Evolutionary conservation across 129 eudicot genomes (phyloP), one percentile per base, ranked within the genome.

Genomic region (Centaurea solstitialis): DNA sequence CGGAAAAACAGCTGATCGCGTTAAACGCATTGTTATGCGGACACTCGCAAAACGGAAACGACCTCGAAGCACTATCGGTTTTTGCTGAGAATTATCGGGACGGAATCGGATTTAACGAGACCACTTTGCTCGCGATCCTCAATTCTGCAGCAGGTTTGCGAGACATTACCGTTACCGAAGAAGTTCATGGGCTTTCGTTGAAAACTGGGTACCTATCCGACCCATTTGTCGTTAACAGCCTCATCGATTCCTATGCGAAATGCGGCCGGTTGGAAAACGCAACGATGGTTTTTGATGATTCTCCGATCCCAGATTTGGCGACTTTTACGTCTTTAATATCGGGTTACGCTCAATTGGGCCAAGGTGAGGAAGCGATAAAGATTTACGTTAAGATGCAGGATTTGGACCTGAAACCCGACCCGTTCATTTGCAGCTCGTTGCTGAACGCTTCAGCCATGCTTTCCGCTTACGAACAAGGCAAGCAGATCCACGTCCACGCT

Each of bases 381-480:
- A 87, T 94, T 17, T 90, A 87, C 72, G 13, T 80, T 66, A 90
- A 80, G 80, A 82, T 95, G 86, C 92, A 86, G 81, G 87, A 84
- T 75, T 76, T 80, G 87, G 87, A 85, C 64, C 83, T 87, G 61
- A 85, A 75, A 80, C 99, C 97, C 11, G 97, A 92, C 79, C 86
- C 92, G 0, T 93, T 89, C 64, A 81, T 87, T 74, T 89, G 87
- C 66, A 92, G 98, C 74, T 89, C 97, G 75, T 93, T 94, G 74
- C 73, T 94, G 7, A 94, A 92, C 70, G 92, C 99, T 26, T 91
- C 97, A 41, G 97, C 98, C 41, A 86, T 26, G 80, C 40, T 92
- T 76, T 93, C 99, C 5, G 94, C 94, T 10, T 95, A 89, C 70
- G 99, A 92, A 74, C 97, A 87, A 80, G 98, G 98, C 68, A 93